phyloP scores from a whole-genome alignment of 192 early-diverging fungal species.

The Coemansia sp. region DNA sequence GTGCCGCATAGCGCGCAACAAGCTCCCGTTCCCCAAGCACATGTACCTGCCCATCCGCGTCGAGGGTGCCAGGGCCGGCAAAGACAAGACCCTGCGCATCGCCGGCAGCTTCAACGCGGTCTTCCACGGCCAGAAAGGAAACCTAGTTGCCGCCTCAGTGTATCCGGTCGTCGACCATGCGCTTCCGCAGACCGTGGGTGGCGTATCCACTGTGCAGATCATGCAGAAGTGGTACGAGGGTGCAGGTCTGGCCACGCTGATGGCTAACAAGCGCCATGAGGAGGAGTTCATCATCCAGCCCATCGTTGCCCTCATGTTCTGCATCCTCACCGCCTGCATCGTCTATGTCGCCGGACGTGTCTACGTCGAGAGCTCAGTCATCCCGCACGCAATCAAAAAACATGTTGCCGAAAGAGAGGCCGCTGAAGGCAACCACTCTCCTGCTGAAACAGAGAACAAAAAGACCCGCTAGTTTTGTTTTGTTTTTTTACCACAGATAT shows the following conservation, averaged over 20 bases:
- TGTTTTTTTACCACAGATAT: background rate
- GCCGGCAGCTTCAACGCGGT: constrained; percentile 45
- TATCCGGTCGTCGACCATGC: constrained; percentile 39
- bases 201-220: constrained; percentile 49
- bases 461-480: constrained; percentile 24
- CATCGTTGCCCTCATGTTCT: constrained; percentile 49
- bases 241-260: constrained; percentile 23
- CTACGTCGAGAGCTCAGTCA: constrained; percentile 48
- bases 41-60: constrained; percentile 17
- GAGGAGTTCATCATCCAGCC: constrained; percentile 52
- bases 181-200: constrained; percentile 40
- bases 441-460: constrained; percentile 11
- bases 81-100: constrained; percentile 7
- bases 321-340: constrained; percentile 44
- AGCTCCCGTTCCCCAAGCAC: constrained; percentile 13
- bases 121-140: constrained; percentile 34
- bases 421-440: no score
- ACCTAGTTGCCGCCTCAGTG: constrained; percentile 28
- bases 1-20: constrained; percentile 34
- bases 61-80: constrained; percentile 9
- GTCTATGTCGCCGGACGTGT: constrained; percentile 54
- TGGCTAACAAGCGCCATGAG: constrained; percentile 46
- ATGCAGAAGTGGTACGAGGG: constrained; percentile 49
- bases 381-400: constrained; percentile 25
- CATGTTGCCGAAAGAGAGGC: constrained; percentile 5